Conservation (phyloP, 805 yeast genomes). For the Metschnikowia matae region DNA sequence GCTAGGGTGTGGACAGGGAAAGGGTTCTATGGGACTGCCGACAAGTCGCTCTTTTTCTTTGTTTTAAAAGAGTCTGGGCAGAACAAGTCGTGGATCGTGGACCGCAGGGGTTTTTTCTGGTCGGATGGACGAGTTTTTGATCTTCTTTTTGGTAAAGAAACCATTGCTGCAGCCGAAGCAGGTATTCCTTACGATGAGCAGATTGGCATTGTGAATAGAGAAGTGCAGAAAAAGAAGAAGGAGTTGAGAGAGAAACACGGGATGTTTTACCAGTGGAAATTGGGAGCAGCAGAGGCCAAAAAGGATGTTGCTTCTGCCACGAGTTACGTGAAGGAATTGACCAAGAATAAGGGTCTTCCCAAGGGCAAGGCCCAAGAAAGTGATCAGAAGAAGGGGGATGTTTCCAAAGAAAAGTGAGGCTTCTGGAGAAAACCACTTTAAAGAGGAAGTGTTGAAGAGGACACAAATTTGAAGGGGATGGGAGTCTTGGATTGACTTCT, state of each 20-base stretch:
- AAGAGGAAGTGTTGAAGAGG: background rate
- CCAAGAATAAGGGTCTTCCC: slow-evolving; percentile 11
- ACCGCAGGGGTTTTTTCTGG: slow-evolving; percentile 87
- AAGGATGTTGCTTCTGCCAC: slow-evolving; percentile 24
- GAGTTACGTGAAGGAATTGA: slow-evolving; percentile 20
- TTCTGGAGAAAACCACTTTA: background rate
- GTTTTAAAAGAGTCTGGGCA: slow-evolving; percentile 52
- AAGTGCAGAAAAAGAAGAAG: slow-evolving; percentile 46
- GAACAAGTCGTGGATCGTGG: slow-evolving; percentile 69
- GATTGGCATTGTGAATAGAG: slow-evolving; percentile 45
- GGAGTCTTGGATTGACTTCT: background rate
- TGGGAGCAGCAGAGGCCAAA: slow-evolving; percentile 31
- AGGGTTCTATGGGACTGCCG: slow-evolving; percentile 82
- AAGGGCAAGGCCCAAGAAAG: slow-evolving; percentile 6
- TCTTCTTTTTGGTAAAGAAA: slow-evolving; percentile 73
- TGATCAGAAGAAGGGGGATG: slow-evolving; percentile 1
- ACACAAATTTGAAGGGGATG: background rate
- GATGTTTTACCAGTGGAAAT: slow-evolving; percentile 54
- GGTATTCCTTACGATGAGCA: slow-evolving; percentile 62
- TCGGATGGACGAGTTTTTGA: slow-evolving; percentile 87
- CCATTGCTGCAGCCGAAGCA: slow-evolving; percentile 70
- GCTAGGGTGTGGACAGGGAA: slow-evolving; percentile 81
- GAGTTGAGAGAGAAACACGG: slow-evolving; percentile 54
- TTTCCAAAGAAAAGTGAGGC: too few relatives aligned
- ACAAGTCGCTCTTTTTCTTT: slow-evolving; percentile 69